Base-by-base conservation (phyloP, 2,329 filamentous ascomycete genomes). In the Botrytis cinerea region DNA sequence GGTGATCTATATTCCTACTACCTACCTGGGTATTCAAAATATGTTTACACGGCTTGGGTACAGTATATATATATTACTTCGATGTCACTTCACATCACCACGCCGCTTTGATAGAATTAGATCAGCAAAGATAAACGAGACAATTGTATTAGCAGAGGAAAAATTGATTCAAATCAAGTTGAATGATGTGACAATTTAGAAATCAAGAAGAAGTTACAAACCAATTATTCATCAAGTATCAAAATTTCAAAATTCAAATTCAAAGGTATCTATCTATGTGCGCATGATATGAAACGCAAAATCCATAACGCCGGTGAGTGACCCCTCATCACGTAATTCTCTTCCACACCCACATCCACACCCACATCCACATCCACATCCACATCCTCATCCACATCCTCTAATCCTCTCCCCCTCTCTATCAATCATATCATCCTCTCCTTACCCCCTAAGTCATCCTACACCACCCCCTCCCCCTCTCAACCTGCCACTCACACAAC, bases 401-500 rank as follows among this genome's bases (percentile, higher is more conserved):
- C 20, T 61, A 3, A 25, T 0, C 18, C 10, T 20, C 18, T 12
- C 22, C 1, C 20, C 32, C 6, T 66, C 28, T 45, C 61, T 45
- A 40, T 38, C 38, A 1, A 28, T 9, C 38, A 8, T 8, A 45
- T 28, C 43, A 35, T 48, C 63, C 10, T 2, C 25, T 0, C 28
- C 28, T 4, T n/a, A 20, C 18, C 14, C 28, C 7, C 48, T 60
- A 72, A 35, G n/a, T 48, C 63, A 45, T 60, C 32, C 22, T 87
- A 80, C 93, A 95, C 86, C 89, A 95, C 74, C 93, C 89, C 76
- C 93, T 87, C 4, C 95, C 95, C 77, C 91, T 91, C n/a, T 82
- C 82, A 38, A 97, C 92, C 83, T 98, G 95, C 87, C 92, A 97
- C 66, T 87, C 86, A 82, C 96, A 99, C 38, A 98, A 83, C 81